Conservation (phyloP, 2,329 filamentous ascomycete genomes). For the Grosmannia penicillata region DNA sequence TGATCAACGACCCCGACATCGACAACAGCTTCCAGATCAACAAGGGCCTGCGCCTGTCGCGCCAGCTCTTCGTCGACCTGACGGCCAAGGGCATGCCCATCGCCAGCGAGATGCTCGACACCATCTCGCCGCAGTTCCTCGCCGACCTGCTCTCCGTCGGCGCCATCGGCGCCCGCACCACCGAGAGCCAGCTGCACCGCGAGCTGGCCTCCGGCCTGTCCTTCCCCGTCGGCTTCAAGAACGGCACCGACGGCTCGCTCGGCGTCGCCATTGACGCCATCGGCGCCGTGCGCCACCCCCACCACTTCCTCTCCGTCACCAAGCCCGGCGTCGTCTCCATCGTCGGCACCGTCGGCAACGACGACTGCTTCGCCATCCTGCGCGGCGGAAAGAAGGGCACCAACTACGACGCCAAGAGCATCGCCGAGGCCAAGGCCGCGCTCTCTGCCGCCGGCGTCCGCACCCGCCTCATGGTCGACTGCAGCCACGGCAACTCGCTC, state of each 20-base stretch:
- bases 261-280: constrained; percentile 91
- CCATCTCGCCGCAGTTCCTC: constrained; percentile 92
- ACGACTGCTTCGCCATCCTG: constrained; percentile 93
- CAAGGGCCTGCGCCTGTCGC: constrained; percentile 76
- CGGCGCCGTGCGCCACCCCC: constrained; percentile 77
- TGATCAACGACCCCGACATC: constrained; percentile 97
- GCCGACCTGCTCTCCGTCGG: constrained; percentile 85
- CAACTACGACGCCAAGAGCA: constrained; percentile 80
- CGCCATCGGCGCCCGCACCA: constrained; percentile 89
- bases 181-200: constrained; percentile 88
- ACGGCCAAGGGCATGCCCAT: constrained; percentile 90
- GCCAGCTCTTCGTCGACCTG: constrained; percentile 86
- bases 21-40: constrained; percentile 99
- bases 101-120: constrained; percentile 95
- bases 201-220: constrained; percentile 87
- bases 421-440: constrained; percentile 68
- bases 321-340: constrained; percentile 94
- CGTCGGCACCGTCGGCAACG: constrained; percentile 85
- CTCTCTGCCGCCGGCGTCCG: constrained; percentile 59
- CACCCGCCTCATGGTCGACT: constrained; percentile 88
- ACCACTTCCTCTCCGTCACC: constrained; percentile 94
- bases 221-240: constrained; percentile 99
- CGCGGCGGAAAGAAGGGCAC: constrained; percentile 85
- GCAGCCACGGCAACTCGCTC: constrained; percentile 87
- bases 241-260: constrained; percentile 86